phyloP scores from a whole-genome alignment of 2,329 filamentous ascomycete species.

The Fusarium austroafricanum region DNA sequence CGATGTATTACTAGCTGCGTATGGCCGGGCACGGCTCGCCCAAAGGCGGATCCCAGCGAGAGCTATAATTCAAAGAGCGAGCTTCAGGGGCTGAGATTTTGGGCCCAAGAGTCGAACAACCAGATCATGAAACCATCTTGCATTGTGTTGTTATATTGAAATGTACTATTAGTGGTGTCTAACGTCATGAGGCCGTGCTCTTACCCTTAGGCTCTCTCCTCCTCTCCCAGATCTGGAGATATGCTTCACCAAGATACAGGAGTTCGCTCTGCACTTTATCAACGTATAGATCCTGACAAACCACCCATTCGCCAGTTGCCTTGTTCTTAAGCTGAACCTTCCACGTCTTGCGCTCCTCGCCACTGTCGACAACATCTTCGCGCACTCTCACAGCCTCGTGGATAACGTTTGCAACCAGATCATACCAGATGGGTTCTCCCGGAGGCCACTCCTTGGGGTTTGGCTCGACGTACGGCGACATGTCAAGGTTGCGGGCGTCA shows the following conservation, averaged over 20 bases:
- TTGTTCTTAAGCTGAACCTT: conserved; percentile 90
- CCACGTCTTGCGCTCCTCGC: conserved; percentile 90
- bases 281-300: conserved; percentile 93
- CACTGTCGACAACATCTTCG: conserved; percentile 89
- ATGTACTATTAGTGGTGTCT: conserved; percentile 10
- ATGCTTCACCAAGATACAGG: conserved; percentile 91
- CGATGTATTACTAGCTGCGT: conserved; percentile 40
- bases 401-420: conserved; percentile 94
- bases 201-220: conserved; percentile 66
- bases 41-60: conserved; percentile 34
- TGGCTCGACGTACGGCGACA: conserved; percentile 91
- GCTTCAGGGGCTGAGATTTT: conserved; percentile 29
- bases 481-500: conserved; percentile 83
- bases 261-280: conserved; percentile 90
- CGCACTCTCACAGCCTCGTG: conserved; percentile 82
- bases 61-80: conserved; percentile 37
- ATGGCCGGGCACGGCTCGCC: conserved; percentile 25
- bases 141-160: conserved; percentile 10
- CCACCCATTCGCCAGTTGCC: conserved; percentile 86
- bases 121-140: conserved; percentile 25
- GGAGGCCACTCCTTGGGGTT: conserved; percentile 76
- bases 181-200: conserved; percentile 42
- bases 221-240: conserved; percentile 96
- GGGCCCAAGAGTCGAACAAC: conserved; percentile 8
- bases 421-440: conserved; percentile 90